phyloP scores from a whole-genome alignment of 2,329 filamentous ascomycete species.

The Pseudogymnoascus sp. region DNA sequence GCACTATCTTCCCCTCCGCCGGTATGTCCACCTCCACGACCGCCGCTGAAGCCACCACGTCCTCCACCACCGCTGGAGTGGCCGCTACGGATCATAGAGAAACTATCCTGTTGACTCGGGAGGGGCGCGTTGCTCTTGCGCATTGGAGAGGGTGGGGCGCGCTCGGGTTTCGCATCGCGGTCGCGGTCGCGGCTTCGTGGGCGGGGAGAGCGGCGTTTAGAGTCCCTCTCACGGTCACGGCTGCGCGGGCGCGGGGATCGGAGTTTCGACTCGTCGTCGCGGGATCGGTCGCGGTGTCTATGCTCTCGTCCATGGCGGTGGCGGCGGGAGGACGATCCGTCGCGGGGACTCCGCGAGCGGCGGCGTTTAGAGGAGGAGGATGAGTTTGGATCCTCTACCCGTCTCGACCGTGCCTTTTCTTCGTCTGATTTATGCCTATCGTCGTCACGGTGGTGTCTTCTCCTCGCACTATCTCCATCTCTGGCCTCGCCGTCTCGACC shows the following conservation, averaged over 20 bases:
- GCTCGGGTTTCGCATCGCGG: conserved; percentile 12
- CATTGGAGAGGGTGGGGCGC: conserved; percentile 19
- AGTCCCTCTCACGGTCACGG: conserved; percentile 20
- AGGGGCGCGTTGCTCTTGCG: conserved; percentile 40
- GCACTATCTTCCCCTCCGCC: conserved; percentile 10
- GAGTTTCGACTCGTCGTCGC: not conserved
- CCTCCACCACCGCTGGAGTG: not conserved
- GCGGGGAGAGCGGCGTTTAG: conserved; percentile 21
- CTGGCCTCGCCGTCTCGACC: not conserved
- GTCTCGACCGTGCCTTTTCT: not conserved
- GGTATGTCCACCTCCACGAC: conserved; percentile 26
- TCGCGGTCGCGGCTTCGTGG: conserved; percentile 15
- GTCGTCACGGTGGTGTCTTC: not conserved
- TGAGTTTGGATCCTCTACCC: conserved; percentile 16
- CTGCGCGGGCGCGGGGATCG: not conserved
- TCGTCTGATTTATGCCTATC: not conserved
- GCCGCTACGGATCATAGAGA: conserved; percentile 45
- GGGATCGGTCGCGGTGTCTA: conserved; percentile 1
- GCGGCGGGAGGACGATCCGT: conserved; percentile 18
- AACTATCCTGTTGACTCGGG: conserved; percentile 53
- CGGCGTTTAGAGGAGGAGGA: conserved; percentile 20
- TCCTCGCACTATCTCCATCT: not conserved
- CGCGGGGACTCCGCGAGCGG: conserved; percentile 25
- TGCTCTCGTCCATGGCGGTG: not conserved
- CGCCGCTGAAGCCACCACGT: not conserved